These are phyloP conservation scores for Paramecium caudatum DNA, from an alignment of 73 alveolate species.

Conservation along the genomic window DNA sequence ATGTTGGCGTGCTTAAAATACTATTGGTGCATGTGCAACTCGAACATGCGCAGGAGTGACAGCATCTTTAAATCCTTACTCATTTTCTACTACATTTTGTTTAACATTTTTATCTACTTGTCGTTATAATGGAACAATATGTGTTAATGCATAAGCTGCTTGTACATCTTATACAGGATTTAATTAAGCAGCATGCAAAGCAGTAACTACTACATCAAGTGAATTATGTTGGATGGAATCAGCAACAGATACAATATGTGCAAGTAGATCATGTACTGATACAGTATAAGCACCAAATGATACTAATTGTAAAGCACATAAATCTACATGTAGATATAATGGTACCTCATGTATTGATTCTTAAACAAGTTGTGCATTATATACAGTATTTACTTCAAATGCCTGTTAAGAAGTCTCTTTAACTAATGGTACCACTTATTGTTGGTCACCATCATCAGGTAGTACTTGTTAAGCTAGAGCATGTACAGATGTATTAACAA, in stretches of 20 bases:
- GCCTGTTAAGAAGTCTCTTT: slow-evolving; percentile 19
- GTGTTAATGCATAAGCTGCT: background rate
- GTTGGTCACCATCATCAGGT: slow-evolving; percentile 26
- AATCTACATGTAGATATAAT: slow-evolving; percentile 15
- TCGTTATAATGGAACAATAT: background rate
- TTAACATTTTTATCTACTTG: background rate
- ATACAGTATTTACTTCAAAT: slow-evolving; percentile 30
- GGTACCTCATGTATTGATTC: slow-evolving; percentile 53
- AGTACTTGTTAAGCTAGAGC: slow-evolving; percentile 15
- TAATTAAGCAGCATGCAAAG: slow-evolving; percentile 4
- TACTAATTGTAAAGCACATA: slow-evolving; percentile 41
- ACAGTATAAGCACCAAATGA: slow-evolving; percentile 23
- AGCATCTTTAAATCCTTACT: background rate
- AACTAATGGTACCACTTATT: slow-evolving; percentile 7
- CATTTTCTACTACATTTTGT: background rate
- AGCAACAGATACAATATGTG: background rate
- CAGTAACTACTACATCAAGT: background rate
- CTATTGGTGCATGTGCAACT: background rate
- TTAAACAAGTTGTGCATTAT: background rate
- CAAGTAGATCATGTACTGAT: slow-evolving; percentile 10
- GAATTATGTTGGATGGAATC: slow-evolving; percentile 42
- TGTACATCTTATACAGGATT: slow-evolving; percentile 44
- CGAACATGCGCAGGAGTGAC: slow-evolving; percentile 10
- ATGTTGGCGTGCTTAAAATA: background rate
- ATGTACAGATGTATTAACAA: background rate